Evolutionary conservation across 495 filamentous ascomycete genomes (phyloP), one percentile per base, ranked within the genome.

Genomic region (Glutinoglossum americanum): DNA sequence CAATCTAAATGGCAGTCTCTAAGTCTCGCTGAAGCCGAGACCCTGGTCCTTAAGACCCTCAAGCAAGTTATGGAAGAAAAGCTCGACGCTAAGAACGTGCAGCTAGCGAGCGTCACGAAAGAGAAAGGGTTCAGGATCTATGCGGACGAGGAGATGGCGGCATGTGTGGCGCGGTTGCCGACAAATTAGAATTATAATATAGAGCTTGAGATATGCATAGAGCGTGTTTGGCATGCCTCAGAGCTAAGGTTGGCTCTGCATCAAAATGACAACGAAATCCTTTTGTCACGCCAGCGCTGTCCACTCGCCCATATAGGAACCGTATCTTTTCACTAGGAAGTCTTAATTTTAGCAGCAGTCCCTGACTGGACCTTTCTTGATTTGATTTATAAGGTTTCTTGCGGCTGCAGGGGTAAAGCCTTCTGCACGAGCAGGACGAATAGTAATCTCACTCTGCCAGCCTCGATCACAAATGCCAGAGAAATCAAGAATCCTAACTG

Each of bases 31-130:
- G 92, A 98, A 69, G 92, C 92, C 23, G 92, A 98, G 72, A 85
- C 87, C 1, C 72, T 98, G 62, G 93, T 97, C 33, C 74, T 98
- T 62, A 96, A 96, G 80, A 98, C 92, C 39, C 71, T 98, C 69
- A 98, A 98, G 77, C 92, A 98, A 73, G 92, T 98, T 56, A 98
- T 98, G 92, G 92, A 98, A 73, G 92, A 98, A 80, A 98, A 97
- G 75, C 79, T 98, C 56, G 92, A 98, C 68, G 76, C 85, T 45
- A 97, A 97, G 78, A 98, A 97, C 66, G 93, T 98, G 62, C 92
- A 97, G 76, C 71, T 98, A 62, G 92, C 92, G 48, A 96, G 89
- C 66, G 93, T 97, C 57, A 98, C 92, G 59, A 94, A 90, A 76
- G 89, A 94, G 59, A 89, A 85, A 68, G 92, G 93, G 19, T 97